phyloP scores from a whole-genome alignment of 768 basidiomycete genomes.

The Crucibulum laeve region DNA sequence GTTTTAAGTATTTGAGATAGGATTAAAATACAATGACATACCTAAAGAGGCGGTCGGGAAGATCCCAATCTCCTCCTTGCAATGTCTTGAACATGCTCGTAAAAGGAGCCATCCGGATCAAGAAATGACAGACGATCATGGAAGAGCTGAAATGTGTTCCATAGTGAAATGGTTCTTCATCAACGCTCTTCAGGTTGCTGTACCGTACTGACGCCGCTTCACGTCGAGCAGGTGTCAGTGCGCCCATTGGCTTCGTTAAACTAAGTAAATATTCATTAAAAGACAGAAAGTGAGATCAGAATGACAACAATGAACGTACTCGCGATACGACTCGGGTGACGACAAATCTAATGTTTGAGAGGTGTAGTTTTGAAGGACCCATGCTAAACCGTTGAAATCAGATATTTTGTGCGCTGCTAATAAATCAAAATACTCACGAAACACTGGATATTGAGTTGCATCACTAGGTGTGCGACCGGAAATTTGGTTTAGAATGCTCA shows the following conservation, averaged over 20 bases:
- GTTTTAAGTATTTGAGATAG: background rate
- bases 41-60: constrained; percentile 85
- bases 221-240: constrained; percentile 66
- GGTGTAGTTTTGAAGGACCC: constrained; percentile 84
- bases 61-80: constrained; percentile 92
- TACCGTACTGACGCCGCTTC: constrained; percentile 79
- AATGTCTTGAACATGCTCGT: constrained; percentile 95
- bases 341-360: constrained; percentile 66
- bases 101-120: constrained; percentile 86
- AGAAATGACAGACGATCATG: constrained; percentile 94
- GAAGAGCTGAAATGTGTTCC: constrained; percentile 96
- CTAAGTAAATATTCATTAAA: constrained; percentile 30
- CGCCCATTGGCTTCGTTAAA: constrained; percentile 87
- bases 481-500: constrained; percentile 86
- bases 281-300: background rate
- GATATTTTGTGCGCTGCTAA: background rate
- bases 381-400: constrained; percentile 46
- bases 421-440: constrained; percentile 47
- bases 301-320: constrained; percentile 42
- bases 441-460: constrained; percentile 92
- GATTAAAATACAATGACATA: constrained; percentile 12
- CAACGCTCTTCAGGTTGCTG: constrained; percentile 69
- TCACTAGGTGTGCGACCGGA: constrained; percentile 93
- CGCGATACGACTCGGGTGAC: constrained; percentile 59
- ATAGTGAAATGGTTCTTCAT: constrained; percentile 86